Evolutionary conservation across 495 filamentous ascomycete genomes (phyloP), one percentile per base, ranked within the genome.

Genomic region (Halenospora varia): DNA sequence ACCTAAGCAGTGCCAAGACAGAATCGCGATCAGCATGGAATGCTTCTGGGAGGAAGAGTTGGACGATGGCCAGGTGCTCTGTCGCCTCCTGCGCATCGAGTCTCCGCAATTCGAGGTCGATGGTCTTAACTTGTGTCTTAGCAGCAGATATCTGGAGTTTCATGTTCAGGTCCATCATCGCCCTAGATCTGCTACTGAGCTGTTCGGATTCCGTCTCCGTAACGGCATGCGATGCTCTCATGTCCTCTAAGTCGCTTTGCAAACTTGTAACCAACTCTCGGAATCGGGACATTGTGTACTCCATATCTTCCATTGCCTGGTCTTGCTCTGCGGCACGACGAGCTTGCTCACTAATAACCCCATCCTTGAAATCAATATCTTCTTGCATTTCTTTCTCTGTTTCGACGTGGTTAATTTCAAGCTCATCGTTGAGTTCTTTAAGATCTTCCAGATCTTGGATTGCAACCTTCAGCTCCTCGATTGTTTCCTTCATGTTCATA

Each of bases 91-190:
- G 88, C 1, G 92, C 89, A 60, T 96, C 90, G 70, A 98, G 83
- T 58, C 87, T 87, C 25, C 85, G 80, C 20, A 97, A 76, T 68
- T 97, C 95, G 6, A 96, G 75, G 62, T 97, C 92, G 55, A 97
- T 93, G 0, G 90, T 91, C 69, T 94, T 97, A 63, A 89, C 86
- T 68, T 96, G 92, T 2, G 92, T 85, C 73, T 96, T 97, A 11
- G 89, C 80, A 20, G 90, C 90, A 10, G 92, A 93, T 39, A 86
- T 80, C 63, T 96, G 92, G 29, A 98, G 82, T 64, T 94, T 92
- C 82, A 92, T 81, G 70, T 96, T 97, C 42, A 98, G 79, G 69
- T 98, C 92, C 81, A 95, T 86, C 90, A 97, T 96, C 19, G 90
- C 89, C 51, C 90, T 82, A 29, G 92, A 96, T 25, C 90, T 87